Base-by-base conservation (phyloP, 1,284 basidiomycete genomes). In the Anthracocystis walkeri region DNA sequence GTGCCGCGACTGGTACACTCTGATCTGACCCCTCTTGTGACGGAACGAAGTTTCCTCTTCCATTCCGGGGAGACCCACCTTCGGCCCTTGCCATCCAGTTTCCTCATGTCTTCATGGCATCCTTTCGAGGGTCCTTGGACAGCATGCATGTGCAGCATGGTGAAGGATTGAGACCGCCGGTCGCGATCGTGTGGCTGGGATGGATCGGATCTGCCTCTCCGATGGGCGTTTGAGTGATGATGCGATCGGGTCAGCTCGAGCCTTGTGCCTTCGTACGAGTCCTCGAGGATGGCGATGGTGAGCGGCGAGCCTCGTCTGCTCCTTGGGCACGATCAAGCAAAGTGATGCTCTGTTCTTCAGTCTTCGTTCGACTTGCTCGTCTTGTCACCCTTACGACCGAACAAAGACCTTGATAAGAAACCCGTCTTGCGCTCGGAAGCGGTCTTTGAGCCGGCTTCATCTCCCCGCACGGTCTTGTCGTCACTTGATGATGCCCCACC, bases 71-170 rank as follows among this genome's bases (percentile, higher is more conserved):
- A 18, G 27, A 29, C 46, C 46, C 46, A 48, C 27, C 35, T 48
- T 48, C 46, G 45, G 27, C 23, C 50, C 21, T 48, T 35, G 52
- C 44, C 44, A 56, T 56, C 54, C 54, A 56, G 50, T 35, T 50
- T 50, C 29, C 48, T 12, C n/a, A n/a, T n/a, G n/a, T n/a, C 27
- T 18, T 16, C 44, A 25, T 45, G 45, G 16, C 45, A 25, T 25
- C 7, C 44, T 45, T 16, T 23, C 44, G 45, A 46, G 45, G 44
- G 21, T 45, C 44, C 4, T 45, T 18, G 21, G 21, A 45, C 8
- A 33, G 29, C 51, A 40, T 52, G 51, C 33, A 38, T 27, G 14
- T 16, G 35, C 23, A n/a, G 35, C 23, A 25, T 23, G 20, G 35
- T 18, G 33, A 40, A 41, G 7, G 38, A 40, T 18, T 27, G 51